Base-by-base conservation (phyloP, 139 green algal species). In the Chlorella sorokiniana region DNA sequence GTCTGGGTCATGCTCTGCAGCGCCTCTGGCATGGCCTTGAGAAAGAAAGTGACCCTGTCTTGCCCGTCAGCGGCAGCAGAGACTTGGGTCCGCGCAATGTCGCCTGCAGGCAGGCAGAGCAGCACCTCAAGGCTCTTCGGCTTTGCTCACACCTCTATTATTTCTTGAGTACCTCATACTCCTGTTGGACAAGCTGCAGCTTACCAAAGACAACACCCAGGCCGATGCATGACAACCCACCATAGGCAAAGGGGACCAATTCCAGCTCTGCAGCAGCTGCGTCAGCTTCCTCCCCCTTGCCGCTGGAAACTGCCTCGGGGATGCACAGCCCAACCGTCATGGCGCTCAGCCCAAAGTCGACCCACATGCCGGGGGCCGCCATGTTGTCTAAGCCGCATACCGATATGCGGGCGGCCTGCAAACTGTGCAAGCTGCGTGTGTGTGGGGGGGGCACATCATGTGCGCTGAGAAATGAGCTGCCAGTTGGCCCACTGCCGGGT, bases 361-460 rank as follows among this genome's bases (percentile, higher is more conserved):
- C 81, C 54, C 70, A 85, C 51, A 81, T 81, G 48, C 81, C 71
- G 5, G 37, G 42, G 37, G 69, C 73, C 10, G 71, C 63, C 73
- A 85, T 9, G 5, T 45, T 70, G 18, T 78, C 54, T 16, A 76
- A 69, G 63, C 69, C 54, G 40, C 68, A 42, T 4, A 85, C 51
- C 4, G 35, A 23, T 9, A 85, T 7, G 37, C 27, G 27, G 22
- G 18, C 51, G 16, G 81, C 81, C 45, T 85, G 70, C 8, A 63
- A 27, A 38, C 65, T 64, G 71, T 69, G 74, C 69, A 85, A 38
- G 3, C 78, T 83, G 78, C 67, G 67, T 14, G 33, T 8, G 40
- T 27, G 10, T 38, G 29, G 37, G 61, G 11, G 27, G 23, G 3
- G 22, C 23, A n/a, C 29, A 35, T 3, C 20, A 22, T 35, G 61